Conservation (phyloP, 345 rosid species). For the Euphorbia tirucalli region DNA sequence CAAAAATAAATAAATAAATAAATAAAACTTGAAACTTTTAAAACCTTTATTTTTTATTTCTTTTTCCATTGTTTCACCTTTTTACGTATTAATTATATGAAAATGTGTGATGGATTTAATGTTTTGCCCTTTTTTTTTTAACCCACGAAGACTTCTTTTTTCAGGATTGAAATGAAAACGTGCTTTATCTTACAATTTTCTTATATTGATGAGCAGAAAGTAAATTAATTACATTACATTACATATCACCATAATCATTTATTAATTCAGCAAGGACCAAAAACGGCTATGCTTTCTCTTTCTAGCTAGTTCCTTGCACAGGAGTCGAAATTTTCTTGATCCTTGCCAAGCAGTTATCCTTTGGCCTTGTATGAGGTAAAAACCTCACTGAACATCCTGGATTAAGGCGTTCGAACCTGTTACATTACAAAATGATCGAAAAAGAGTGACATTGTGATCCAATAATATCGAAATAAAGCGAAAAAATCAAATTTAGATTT, state of each 20-base stretch:
- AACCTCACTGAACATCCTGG: slow-evolving; percentile 33
- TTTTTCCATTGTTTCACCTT: too few species aligned
- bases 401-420: slow-evolving; percentile 44
- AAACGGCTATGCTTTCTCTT: neutral
- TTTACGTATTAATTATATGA: too few species aligned
- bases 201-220: too few species aligned
- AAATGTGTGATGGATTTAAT: too few species aligned
- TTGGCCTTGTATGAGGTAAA: slow-evolving; percentile 61
- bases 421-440: neutral
- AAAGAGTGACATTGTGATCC: neutral
- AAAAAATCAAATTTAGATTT: neutral
- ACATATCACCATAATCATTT: neutral
- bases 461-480: neutral
- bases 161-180: too few species aligned
- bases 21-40: too few species aligned
- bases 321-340: slow-evolving; percentile 23
- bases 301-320: neutral
- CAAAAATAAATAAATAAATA: too few species aligned
- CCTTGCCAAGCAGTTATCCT: slow-evolving; percentile 56
- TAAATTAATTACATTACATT: too few species aligned
- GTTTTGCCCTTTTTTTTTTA: too few species aligned
- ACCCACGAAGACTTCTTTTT: too few species aligned
- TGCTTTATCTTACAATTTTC: too few species aligned
- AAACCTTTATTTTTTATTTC: too few species aligned
- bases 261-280: neutral